These are phyloP conservation scores for Mediolabrus comicus DNA, from an alignment of 108 stramenopile species.

Conservation along the genomic window DNA sequence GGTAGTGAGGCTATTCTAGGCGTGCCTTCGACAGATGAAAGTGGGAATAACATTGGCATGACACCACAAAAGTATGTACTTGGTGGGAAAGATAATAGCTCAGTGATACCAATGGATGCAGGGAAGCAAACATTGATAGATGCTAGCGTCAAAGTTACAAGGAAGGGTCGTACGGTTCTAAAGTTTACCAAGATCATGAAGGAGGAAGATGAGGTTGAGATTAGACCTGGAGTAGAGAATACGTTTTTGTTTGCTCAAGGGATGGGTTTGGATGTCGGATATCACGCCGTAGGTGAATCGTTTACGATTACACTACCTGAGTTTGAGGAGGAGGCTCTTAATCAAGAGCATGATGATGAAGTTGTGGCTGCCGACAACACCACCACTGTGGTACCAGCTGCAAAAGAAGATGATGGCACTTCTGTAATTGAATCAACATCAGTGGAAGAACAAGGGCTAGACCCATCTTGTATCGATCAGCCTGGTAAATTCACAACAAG, in stretches of 20 bases:
- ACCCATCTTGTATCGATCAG: not conserved
- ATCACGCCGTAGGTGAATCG: slow-evolving; percentile 30
- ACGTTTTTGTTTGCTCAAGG: slow-evolving; percentile 45
- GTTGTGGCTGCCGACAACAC: too few species aligned
- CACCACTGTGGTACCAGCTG: too few species aligned
- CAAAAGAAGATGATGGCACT: too few species aligned
- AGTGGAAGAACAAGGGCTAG: too few species aligned
- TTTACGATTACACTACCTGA: not conserved
- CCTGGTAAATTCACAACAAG: not conserved
- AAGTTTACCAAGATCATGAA: slow-evolving; percentile 33
- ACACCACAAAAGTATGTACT: slow-evolving; percentile 49
- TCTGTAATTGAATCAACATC: too few species aligned
- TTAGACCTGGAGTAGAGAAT: slow-evolving; percentile 11
- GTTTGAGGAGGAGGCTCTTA: not conserved
- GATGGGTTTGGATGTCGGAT: slow-evolving; percentile 22
- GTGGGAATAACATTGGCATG: not conserved
- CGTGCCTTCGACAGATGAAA: slow-evolving; percentile 14
- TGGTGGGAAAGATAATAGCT: slow-evolving; percentile 2
- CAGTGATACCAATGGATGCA: slow-evolving; percentile 24
- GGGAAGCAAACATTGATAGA: slow-evolving; percentile 53
- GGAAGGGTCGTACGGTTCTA: slow-evolving; percentile 28
- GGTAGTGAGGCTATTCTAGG: slow-evolving; percentile 27
- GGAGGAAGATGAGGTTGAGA: slow-evolving; percentile 18
- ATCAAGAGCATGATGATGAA: too few species aligned
- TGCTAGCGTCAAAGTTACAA: slow-evolving; percentile 31